Conservation (phyloP, 78 protist species). For the Diacronema lutheri region DNA sequence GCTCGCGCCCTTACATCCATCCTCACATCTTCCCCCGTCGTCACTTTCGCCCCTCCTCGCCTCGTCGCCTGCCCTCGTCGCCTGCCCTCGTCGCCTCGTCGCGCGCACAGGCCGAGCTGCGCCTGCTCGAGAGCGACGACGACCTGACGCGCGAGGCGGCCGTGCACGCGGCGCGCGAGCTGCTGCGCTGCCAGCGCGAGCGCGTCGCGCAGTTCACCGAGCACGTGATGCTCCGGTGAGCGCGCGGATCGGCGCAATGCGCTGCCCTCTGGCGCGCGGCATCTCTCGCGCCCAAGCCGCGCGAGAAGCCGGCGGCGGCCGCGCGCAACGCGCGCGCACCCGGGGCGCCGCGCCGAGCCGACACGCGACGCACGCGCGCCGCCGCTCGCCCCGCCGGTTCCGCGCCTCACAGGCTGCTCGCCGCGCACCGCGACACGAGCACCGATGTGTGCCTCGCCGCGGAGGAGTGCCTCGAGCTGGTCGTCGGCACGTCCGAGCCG, state of each 20-base stretch:
- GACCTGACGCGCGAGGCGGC: background rate
- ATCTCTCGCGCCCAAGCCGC: too few species aligned
- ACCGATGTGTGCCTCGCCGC: background rate
- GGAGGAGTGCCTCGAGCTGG: background rate
- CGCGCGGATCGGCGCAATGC: too few species aligned
- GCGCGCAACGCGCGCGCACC: background rate
- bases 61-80: too few species aligned
- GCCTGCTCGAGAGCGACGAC: background rate
- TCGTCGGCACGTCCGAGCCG: background rate
- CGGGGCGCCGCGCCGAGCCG: background rate
- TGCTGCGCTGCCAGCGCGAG: background rate
- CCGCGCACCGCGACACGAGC: background rate
- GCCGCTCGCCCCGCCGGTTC: background rate
- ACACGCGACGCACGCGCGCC: background rate
- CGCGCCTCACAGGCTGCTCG: background rate
- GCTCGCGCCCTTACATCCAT: too few species aligned
- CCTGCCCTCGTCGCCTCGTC: too few species aligned
- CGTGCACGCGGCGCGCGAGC: background rate
- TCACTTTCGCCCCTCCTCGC: too few species aligned
- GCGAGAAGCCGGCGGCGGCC: too few species aligned
- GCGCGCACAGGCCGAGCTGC: background rate
- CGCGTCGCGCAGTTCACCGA: background rate
- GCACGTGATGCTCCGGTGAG: constrained; percentile 11
- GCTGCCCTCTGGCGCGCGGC: too few species aligned
- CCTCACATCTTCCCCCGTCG: too few species aligned